Evolutionary conservation across 2,329 filamentous ascomycete genomes (phyloP).

Genomic region (Exserohilum rostratum): DNA sequence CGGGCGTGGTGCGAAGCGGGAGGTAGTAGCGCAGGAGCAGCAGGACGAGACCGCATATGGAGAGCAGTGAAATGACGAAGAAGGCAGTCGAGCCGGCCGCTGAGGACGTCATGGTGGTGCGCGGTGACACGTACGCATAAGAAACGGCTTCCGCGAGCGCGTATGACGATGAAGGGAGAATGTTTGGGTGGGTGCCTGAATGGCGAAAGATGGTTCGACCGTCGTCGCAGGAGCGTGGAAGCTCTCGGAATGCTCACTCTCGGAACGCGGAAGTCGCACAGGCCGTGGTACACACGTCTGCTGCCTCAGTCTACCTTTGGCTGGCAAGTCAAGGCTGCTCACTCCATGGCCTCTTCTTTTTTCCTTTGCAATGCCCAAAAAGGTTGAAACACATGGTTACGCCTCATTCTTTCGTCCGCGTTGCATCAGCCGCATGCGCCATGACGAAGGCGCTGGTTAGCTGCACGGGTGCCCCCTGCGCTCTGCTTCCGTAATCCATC

Average conservation of each 20-base stretch:
- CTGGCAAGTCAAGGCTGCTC: not conserved
- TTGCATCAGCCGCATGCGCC: conserved; percentile 11
- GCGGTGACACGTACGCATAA: conserved; percentile 24
- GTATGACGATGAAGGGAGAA: not conserved
- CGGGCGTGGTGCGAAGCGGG: conserved; percentile 86
- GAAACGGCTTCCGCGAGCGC: conserved; percentile 7
- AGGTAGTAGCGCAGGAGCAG: conserved; percentile 88
- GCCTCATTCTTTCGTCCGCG: conserved; percentile 4
- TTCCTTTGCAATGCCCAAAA: not conserved
- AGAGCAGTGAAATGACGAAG: conserved; percentile 71
- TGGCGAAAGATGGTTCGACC: conserved; percentile 6
- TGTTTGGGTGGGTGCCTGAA: conserved; percentile 10
- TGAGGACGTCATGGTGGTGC: conserved; percentile 55
- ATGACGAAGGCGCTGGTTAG: conserved; percentile 2
- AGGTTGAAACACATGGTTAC: not conserved
- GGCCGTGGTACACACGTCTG: conserved; percentile 8
- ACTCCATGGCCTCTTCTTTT: not conserved
- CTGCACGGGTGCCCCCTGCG: not conserved
- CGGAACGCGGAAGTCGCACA: conserved; percentile 27
- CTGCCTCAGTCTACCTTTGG: not conserved
- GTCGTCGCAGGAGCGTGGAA: conserved; percentile 12
- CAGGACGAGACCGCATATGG: conserved; percentile 77
- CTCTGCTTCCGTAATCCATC: conserved; percentile 19
- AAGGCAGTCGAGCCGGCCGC: conserved; percentile 83
- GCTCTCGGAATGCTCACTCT: conserved; percentile 20